These are phyloP conservation scores for Debaryomycetaceae sp. DNA, from an alignment of 1,139 yeast species.

Conservation along the genomic window DNA sequence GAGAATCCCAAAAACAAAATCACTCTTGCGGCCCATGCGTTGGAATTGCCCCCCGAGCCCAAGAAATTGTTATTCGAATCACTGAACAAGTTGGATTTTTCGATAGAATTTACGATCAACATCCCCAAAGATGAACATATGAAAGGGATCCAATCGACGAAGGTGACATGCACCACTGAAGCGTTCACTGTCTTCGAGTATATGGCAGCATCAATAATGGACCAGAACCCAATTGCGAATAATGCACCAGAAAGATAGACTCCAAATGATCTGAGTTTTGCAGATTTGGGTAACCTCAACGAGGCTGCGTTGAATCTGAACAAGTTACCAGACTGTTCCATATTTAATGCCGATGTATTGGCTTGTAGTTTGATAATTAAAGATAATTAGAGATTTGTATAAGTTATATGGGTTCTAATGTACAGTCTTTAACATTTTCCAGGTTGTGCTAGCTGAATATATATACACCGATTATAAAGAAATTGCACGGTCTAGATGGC, in stretches of 20 bases:
- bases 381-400: background rate
- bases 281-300: slow-evolving; percentile 63
- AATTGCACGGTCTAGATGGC: background rate
- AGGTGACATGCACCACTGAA: slow-evolving; percentile 79
- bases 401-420: background rate
- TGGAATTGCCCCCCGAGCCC: slow-evolving; percentile 45
- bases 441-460: background rate
- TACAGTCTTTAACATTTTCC: background rate
- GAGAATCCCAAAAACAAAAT: slow-evolving; percentile 90
- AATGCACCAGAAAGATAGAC: slow-evolving; percentile 73
- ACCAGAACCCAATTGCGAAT: slow-evolving; percentile 88
- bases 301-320: slow-evolving; percentile 52
- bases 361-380: background rate
- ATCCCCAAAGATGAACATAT: slow-evolving; percentile 87
- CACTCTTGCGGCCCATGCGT: slow-evolving; percentile 93
- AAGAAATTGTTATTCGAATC: slow-evolving; percentile 53
- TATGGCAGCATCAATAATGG: slow-evolving; percentile 82
- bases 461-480: background rate
- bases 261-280: slow-evolving; percentile 68
- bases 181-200: slow-evolving; percentile 85
- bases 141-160: slow-evolving; percentile 94
- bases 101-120: slow-evolving; percentile 88
- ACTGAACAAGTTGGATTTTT: slow-evolving; percentile 68
- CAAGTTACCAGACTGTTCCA: slow-evolving; percentile 35
- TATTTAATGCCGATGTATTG: slow-evolving; percentile 8